phyloP scores from a whole-genome alignment of 169 alveolate species.

The Plasmodium malariae region DNA sequence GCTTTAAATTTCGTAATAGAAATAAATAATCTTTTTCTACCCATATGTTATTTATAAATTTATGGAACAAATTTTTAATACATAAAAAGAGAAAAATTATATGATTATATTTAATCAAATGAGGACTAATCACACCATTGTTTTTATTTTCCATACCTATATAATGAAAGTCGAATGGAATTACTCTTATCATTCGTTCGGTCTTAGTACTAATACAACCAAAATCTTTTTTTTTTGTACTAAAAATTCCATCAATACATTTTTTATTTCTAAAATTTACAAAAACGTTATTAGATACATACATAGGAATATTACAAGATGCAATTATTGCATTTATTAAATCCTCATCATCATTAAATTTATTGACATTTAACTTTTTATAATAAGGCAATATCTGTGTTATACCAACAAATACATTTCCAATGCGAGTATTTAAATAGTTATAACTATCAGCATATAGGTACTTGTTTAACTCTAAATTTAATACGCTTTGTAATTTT shows the following conservation, averaged over 20 bases:
- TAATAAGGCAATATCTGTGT: slow-evolving; percentile 62
- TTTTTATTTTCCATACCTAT: slow-evolving; percentile 70
- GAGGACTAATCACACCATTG: slow-evolving; percentile 63
- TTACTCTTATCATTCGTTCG: slow-evolving; percentile 68
- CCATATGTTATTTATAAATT: slow-evolving; percentile 34
- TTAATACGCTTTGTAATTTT: slow-evolving; percentile 74
- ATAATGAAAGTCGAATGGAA: slow-evolving; percentile 60
- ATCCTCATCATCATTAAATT: slow-evolving; percentile 77
- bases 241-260: slow-evolving; percentile 83
- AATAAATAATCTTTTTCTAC: slow-evolving; percentile 50
- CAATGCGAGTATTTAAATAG: slow-evolving; percentile 78
- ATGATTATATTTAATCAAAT: slow-evolving; percentile 31
- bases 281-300: slow-evolving; percentile 74
- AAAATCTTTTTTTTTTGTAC: slow-evolving; percentile 55
- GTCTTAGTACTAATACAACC: slow-evolving; percentile 80
- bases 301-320: slow-evolving; percentile 83
- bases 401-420: slow-evolving; percentile 76
- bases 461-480: slow-evolving; percentile 23
- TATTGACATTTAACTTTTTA: slow-evolving; percentile 49
- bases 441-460: slow-evolving; percentile 71
- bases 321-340: slow-evolving; percentile 79
- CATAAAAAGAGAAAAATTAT: slow-evolving; percentile 26
- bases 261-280: slow-evolving; percentile 79
- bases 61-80: slow-evolving; percentile 35
- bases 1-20: slow-evolving; percentile 2